A percentile compares a stretch with the other conserved stretches of the same genome.
Evolutionary conservation across 306 rosid genomes (phyloP).

Genomic region (Amphicarpaea edgeworthii): DNA sequence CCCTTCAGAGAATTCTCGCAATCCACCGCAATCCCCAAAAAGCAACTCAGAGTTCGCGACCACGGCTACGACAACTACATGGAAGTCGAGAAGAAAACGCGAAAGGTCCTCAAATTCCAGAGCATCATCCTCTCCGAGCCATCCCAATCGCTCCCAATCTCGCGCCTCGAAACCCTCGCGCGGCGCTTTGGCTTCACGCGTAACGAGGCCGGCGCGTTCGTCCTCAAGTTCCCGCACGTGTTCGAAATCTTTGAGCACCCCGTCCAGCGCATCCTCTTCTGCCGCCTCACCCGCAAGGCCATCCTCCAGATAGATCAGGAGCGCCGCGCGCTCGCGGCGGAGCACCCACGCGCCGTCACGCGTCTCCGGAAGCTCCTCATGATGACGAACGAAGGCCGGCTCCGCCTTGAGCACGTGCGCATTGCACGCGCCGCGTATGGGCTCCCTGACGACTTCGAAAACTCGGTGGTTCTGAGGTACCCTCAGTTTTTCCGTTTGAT

Average conservation of each 20-base stretch:
- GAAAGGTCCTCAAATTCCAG: conserved; percentile 79
- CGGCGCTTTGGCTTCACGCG: conserved; percentile 80
- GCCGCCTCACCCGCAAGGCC: conserved; percentile 77
- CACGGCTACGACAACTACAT: conserved; percentile 91
- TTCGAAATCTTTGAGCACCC: conserved; percentile 93
- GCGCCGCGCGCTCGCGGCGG: conserved; percentile 58
- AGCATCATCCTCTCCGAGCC: conserved; percentile 65
- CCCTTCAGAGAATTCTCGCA: conserved; percentile 62
- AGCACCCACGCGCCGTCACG: conserved; percentile 69
- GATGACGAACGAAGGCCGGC: conserved; percentile 74
- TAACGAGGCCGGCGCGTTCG: conserved; percentile 67
- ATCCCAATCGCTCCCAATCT: conserved; percentile 65
- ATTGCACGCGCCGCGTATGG: conserved; percentile 78
- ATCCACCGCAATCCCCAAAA: conserved; percentile 84
- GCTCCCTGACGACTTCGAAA: conserved; percentile 83
- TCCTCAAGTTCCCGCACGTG: conserved; percentile 86
- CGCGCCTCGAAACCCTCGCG: conserved; percentile 81
- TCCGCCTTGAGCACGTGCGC: conserved; percentile 86
- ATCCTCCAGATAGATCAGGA: conserved; percentile 79
- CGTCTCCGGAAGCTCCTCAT: conserved; percentile 76
- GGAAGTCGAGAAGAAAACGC: conserved; percentile 88
- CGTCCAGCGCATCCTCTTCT: conserved; percentile 78
- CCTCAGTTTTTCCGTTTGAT: conserved; percentile 71
- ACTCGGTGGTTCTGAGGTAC: conserved; percentile 72
- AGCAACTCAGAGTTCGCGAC: conserved; percentile 73